Conservation (phyloP, 2,329 filamentous ascomycete genomes). For the Xylaria multiplex region DNA sequence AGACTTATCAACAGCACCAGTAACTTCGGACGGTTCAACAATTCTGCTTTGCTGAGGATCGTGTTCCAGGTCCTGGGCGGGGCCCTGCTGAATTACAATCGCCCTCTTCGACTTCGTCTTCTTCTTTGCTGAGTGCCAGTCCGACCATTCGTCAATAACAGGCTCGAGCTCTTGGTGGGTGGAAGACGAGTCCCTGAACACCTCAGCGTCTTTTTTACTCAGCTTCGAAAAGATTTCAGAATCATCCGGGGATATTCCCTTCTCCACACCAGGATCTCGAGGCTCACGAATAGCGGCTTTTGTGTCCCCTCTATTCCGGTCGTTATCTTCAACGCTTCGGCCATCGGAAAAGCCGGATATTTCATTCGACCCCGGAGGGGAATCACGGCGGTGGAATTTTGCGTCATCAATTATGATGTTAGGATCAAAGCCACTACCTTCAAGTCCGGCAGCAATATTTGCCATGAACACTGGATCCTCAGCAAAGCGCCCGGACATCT, state of each 20-base stretch:
- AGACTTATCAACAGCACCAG: conserved; percentile 33
- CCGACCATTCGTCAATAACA: conserved; percentile 42
- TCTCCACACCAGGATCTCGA: conserved; percentile 53
- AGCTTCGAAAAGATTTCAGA: conserved; percentile 46
- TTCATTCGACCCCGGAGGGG: conserved; percentile 69
- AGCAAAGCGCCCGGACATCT: conserved; percentile 72
- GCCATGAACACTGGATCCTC: conserved; percentile 77
- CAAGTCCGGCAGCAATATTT: conserved; percentile 72
- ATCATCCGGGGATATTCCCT: conserved; percentile 41
- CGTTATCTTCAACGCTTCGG: background rate
- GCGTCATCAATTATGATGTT: conserved; percentile 76
- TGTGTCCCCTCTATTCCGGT: conserved; percentile 46
- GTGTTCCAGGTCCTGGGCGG: conserved; percentile 16
- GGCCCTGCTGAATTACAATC: conserved; percentile 41
- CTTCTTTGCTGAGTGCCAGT: conserved; percentile 41
- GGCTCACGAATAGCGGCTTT: conserved; percentile 62
- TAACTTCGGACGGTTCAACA: conserved; percentile 1
- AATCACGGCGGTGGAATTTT: conserved; percentile 69
- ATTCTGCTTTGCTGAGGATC: conserved; percentile 1
- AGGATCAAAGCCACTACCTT: conserved; percentile 76
- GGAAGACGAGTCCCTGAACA: conserved; percentile 31
- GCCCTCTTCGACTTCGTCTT: conserved; percentile 46
- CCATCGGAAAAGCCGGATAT: conserved; percentile 51
- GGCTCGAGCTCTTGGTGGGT: conserved; percentile 39
- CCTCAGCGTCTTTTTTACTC: conserved; percentile 50